phyloP scores from a whole-genome alignment of 2,329 filamentous ascomycete genomes.

The Nothophaeocryptopus gaeumannii region DNA sequence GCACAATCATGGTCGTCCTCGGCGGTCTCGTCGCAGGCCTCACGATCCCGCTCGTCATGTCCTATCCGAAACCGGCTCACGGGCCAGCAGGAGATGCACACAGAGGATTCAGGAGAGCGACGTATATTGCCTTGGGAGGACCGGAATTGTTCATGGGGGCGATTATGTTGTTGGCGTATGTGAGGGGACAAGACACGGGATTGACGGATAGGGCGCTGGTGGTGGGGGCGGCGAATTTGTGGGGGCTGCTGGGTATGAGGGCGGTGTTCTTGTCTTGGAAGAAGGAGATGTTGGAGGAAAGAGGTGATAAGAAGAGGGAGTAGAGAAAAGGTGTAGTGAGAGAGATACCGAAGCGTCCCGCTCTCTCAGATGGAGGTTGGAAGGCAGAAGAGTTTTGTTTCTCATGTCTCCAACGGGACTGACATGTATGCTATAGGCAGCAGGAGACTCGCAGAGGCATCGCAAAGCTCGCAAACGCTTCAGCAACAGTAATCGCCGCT shows the following conservation, averaged over 20 bases:
- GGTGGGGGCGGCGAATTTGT: conserved; percentile 3
- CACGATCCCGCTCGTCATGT: conserved; percentile 3
- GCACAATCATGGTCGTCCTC: conserved; percentile 1
- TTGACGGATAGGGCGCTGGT: conserved; percentile 6
- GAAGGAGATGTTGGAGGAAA: conserved; percentile 8
- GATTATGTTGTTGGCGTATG: conserved; percentile 5
- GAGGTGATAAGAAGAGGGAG: neutral
- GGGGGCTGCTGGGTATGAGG: neutral
- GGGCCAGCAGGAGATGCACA: conserved; percentile 6
- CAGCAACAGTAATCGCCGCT: too few species aligned
- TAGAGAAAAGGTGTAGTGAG: too few species aligned
- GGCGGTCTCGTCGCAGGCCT: conserved; percentile 7
- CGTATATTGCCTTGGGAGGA: conserved; percentile 3
- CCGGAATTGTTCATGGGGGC: neutral
- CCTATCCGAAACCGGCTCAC: neutral
- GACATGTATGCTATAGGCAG: too few species aligned
- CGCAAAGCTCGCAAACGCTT: too few species aligned
- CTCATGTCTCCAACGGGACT: too few species aligned
- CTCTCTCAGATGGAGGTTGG: too few species aligned
- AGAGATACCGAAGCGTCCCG: too few species aligned
- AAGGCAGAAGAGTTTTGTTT: too few species aligned
- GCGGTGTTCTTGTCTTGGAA: conserved; percentile 7
- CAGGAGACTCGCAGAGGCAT: too few species aligned
- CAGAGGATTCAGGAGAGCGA: conserved; percentile 2
- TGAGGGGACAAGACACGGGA: conserved; percentile 5